Evolutionary conservation across 371 early-diverging fungal species (phyloP).

Genomic region (Sporodiniella umbellata): DNA sequence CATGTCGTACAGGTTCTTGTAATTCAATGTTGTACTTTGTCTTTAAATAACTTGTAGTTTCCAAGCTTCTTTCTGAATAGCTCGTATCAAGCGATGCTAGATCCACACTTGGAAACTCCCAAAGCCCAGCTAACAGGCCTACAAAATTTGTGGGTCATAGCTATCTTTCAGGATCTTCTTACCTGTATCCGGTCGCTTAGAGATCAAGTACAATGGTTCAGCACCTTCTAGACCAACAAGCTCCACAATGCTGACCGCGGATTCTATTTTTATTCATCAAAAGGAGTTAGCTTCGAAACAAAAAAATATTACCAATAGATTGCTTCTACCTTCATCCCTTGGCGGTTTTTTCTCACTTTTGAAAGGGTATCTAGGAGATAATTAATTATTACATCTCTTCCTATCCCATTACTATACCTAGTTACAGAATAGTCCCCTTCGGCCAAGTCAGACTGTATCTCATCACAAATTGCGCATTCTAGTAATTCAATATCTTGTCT

Average conservation of each 20-base stretch:
- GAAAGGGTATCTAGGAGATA: conserved; percentile 55
- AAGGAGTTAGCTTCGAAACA: background rate
- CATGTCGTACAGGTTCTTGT: conserved; percentile 19
- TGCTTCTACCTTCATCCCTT: conserved; percentile 61
- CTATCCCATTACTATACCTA: conserved; percentile 12
- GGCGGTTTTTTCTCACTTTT: conserved; percentile 63
- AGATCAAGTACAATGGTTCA: conserved; percentile 44
- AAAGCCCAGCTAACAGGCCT: conserved; percentile 75
- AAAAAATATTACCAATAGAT: background rate
- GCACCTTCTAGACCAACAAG: conserved; percentile 7
- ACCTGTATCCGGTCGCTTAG: conserved; percentile 56
- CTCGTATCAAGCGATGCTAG: conserved; percentile 28
- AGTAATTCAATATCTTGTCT: background rate
- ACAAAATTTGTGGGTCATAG: background rate
- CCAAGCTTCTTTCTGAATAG: conserved; percentile 32
- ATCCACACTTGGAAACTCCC: conserved; percentile 75
- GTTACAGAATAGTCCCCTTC: conserved; percentile 37
- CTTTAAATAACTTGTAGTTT: conserved; percentile 29
- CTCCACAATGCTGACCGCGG: conserved; percentile 62
- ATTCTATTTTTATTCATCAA: conserved; percentile 32
- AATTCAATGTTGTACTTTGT: conserved; percentile 23
- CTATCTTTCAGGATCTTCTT: background rate
- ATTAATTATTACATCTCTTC: background rate
- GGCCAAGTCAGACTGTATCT: conserved; percentile 17
- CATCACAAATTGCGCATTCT: conserved; percentile 35